Evolutionary conservation across 768 basidiomycete species (phyloP), one percentile per base, ranked within the genome.

Genomic region (Pleurotus citrinopileatus): DNA sequence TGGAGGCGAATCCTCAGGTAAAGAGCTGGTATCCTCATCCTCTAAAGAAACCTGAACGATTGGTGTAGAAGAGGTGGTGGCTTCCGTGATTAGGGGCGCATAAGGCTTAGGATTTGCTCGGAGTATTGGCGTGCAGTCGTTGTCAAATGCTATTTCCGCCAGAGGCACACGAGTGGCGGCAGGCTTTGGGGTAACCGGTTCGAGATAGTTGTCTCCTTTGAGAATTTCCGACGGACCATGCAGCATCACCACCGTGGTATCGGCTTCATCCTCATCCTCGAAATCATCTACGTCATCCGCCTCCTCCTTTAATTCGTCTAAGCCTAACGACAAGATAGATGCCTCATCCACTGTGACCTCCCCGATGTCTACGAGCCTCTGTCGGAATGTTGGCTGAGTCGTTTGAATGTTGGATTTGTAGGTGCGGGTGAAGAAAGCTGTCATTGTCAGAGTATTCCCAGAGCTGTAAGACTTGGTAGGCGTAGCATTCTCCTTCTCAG

Each of bases 331-430:
- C 62, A 45, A 63, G 60, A 67, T 64, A 19, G 65, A 65, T 8
- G 66, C 59, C 43, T 76, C 72, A 44, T 73, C 71, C 23, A 74
- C 60, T 0, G 79, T 78, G 9, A 73, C 65, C 55, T 82, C 80
- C 23, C 80, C 80, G 43, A 82, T 62, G 61, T 81, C 80, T 29
- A 80, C 65, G 34, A 80, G 71, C 28, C 77, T 73, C 37, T 69
- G 71, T 37, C 67, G 73, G 48, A 72, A 66, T 22, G 63, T 64
- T 13, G 55, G 55, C 20, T 37, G 51, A 32, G 66, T 60, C 20
- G 68, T 62, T 13, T 19, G 61, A 46, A 26, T 62, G 66, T 34
- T 59, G 54, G 12, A 60, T 53, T 67, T 69, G 55, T 59, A 57
- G 19, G 66, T 62, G 25, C 60, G 65, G 50, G 65, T 68, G 57